Evolutionary conservation across 805 yeast genomes (phyloP), one percentile per base, ranked within the genome.

Genomic region (Lachancea mirantina): DNA sequence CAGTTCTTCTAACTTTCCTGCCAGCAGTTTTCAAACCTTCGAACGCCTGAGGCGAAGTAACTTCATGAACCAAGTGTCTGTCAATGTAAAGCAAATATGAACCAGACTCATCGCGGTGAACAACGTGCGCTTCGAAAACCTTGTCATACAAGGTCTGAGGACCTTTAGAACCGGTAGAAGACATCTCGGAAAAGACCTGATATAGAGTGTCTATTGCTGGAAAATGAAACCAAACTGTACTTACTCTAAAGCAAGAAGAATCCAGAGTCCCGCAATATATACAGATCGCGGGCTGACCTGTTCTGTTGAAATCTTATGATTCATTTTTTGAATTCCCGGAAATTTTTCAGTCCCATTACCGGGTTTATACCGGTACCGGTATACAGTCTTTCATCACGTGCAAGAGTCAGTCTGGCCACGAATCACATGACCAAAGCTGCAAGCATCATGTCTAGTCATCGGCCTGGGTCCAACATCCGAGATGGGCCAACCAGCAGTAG

Each of bases 1-100:
- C 96, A 18, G 70, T 67, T 67, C 98, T 77, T 70, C 98, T 81
- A 34, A 92, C 95, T 38, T 61, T 59, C 68, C 99, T 79, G 29
- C 81, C 84, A 10, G 96, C 95, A 52, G 77, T 81, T 43, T 70
- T 73, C 50, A 92, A 72, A 31, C 98, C 98, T 65, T 92, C 98
- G 55, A 92, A 92, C 8, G 98, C 98, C 64, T 92, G 98, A 21
- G 99, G 98, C 18, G 97, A 89, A 2, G 99, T 92, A 33, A 92
- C 99, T 65, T 92, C 98, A 61, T 92, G 98, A 31, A 92, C 95
- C 47, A 92, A 70, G 62, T 92, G 98, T 64, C 98, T 84, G 64
- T 92, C 99, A 39, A 92, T 89, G 62, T 84, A 92, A 40, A 92
- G 63, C 42, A 92, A 69, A 55, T 73, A 80, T 14, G 96, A 87